Conservation (phyloP, 495 filamentous ascomycete species). For the Pyronema omphalodes region DNA sequence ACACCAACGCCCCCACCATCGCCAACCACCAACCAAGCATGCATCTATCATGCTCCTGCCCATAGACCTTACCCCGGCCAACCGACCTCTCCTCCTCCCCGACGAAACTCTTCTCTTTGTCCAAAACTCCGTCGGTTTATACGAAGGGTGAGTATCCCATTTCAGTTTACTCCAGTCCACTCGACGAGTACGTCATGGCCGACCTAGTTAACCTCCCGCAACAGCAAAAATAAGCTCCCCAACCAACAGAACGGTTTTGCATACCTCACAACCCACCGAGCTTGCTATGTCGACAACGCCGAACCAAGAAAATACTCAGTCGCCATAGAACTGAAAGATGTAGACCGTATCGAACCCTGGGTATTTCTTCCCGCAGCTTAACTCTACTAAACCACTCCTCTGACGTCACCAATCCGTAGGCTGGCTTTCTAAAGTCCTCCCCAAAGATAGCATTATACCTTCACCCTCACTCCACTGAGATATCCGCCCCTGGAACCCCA, state of each 20-base stretch:
- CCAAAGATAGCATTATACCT: conserved; percentile 78
- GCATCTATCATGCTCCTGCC: conserved; percentile 42
- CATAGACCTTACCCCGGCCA: conserved; percentile 83
- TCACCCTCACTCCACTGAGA: conserved; percentile 41
- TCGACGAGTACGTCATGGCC: too few relatives aligned
- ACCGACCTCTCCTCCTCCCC: conserved; percentile 73
- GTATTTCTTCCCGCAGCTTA: conserved; percentile 30
- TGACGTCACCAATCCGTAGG: conserved; percentile 31
- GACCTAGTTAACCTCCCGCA: not conserved
- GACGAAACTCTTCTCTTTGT: conserved; percentile 89
- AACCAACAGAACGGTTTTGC: conserved; percentile 87
- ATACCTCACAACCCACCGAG: conserved; percentile 85
- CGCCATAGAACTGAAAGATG: conserved; percentile 71
- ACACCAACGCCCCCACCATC: too few relatives aligned
- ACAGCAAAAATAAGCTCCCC: conserved; percentile 86
- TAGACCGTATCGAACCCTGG: conserved; percentile 82
- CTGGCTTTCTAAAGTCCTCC: conserved; percentile 87
- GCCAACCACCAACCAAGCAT: too few relatives aligned
- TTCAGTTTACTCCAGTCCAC: not conserved
- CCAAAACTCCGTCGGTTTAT: conserved; percentile 89
- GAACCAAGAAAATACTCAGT: conserved; percentile 74
- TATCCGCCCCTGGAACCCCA: conserved; percentile 29
- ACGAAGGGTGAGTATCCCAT: conserved; percentile 61
- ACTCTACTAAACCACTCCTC: not conserved
- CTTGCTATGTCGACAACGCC: conserved; percentile 82